Evolutionary conservation across 495 filamentous ascomycete species (phyloP), one percentile per base, ranked within the genome.

Genomic region (Chlorociboria aeruginascens): DNA sequence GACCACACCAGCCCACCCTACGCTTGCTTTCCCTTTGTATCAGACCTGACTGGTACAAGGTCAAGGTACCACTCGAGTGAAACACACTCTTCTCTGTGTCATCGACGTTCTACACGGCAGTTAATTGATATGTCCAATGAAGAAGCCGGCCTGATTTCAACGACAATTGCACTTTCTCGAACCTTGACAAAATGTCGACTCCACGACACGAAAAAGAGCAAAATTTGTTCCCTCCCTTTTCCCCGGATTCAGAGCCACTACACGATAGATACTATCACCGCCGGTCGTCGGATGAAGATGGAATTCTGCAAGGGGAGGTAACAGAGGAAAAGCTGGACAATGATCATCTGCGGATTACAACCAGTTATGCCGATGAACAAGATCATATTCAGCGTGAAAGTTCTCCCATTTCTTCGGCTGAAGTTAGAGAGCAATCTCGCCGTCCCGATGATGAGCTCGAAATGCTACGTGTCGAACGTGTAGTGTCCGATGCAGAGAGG

Each of bases 361-460:
- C 54, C 11, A 52, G 49, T 29, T 54, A 57, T 43, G 43, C 37
- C 6, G 29, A 52, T 39, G 54, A 49, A 1, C 32, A 45, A 11
- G 54, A 57, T 12, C 43, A 51, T 28, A 11, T 50, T 11, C 13
- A 33, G 13, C 34, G 31, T 14, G 13, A 29, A 36, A 9, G 12
- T 25, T 57, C 55, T 28, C 49, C 58, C 7, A 47, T 52, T 46
- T 61, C 58, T 35, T 45, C 49, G 8, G 35, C 49, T 1, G 41
- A 34, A 14, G 45, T 53, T 17, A 35, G 53, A 30, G 88, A 93
- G 58, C 73, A 83, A 46, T 79, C 79, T 7, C 73, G 76, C 51
- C 74, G 85, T 30, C 63, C 94, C 16, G 82, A 85, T 36, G 90
- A 97, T 67, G 88, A 96, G 59, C 63, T 96, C 29, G 79, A 86